Percentiles rank a stretch among this genome's conserved stretches.
phyloP scores from a whole-genome alignment of 1,284 basidiomycete genomes.

The Trichosporon sp. region DNA sequence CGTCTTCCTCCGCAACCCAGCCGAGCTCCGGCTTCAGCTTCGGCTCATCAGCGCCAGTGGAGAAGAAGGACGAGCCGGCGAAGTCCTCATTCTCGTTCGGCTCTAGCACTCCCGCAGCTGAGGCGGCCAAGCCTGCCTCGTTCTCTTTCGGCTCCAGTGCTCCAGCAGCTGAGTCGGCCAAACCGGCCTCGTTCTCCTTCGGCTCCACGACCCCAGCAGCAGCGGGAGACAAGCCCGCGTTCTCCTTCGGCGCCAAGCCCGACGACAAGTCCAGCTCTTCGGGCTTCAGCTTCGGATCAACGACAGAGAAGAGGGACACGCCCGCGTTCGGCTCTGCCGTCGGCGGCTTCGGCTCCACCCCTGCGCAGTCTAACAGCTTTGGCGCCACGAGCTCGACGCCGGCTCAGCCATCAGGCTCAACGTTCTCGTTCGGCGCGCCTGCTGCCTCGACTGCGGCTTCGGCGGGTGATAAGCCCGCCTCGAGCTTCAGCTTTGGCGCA shows the following conservation, averaged over 20 bases:
- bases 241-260: neutral
- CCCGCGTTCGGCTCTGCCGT: no score
- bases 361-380: no score
- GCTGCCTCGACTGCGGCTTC: neutral
- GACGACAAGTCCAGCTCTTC: no score
- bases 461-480: neutral
- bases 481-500: neutral
- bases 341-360: no score
- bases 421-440: constrained; percentile 9
- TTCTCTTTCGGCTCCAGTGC: constrained; percentile 6
- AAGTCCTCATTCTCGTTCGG: neutral
- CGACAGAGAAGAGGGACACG: no score
- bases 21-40: constrained; percentile 9
- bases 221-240: neutral
- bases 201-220: neutral
- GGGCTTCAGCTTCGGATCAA: no score
- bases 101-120: neutral
- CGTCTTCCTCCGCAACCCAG: no score
- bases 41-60: neutral
- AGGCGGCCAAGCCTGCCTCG: neutral
- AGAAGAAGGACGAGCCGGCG: neutral
- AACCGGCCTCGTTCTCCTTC: neutral
- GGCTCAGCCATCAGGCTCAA: no score
- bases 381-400: no score
- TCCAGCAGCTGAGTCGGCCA: neutral